These are phyloP conservation scores for Elsinoe australis DNA, from an alignment of 2,329 filamentous ascomycete species.

Conservation along the genomic window DNA sequence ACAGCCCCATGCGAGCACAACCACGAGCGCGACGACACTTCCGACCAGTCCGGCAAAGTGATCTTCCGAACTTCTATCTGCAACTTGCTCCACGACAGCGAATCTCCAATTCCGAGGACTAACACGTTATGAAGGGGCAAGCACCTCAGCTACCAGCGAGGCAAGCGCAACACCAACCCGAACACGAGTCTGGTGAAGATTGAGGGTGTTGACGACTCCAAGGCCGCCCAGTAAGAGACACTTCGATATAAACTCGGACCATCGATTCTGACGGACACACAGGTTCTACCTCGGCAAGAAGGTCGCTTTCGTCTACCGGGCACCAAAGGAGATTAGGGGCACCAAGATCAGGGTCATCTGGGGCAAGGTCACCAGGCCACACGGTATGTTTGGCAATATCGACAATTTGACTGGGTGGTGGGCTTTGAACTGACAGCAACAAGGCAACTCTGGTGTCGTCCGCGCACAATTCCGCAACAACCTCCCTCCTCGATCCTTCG, in stretches of 20 bases:
- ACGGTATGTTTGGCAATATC: conserved; percentile 54
- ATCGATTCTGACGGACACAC: neutral
- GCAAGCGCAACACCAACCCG: conserved; percentile 84
- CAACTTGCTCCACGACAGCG: no score
- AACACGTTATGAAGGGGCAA: conserved; percentile 61
- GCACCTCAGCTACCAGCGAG: conserved; percentile 96
- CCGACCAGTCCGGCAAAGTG: no score
- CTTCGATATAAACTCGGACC: no score
- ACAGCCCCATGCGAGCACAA: no score
- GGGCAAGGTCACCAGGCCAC: conserved; percentile 94
- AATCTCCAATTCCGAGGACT: conserved; percentile 8
- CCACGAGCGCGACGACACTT: no score
- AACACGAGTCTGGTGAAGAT: conserved; percentile 86
- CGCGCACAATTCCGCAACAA: conserved; percentile 95
- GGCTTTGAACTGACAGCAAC: conserved; percentile 19
- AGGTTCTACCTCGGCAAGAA: conserved; percentile 98
- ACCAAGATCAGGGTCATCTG: conserved; percentile 98
- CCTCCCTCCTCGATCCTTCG: conserved; percentile 93
- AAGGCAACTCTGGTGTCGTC: conserved; percentile 96
- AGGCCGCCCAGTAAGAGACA: conserved; percentile 68
- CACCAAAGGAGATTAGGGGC: conserved; percentile 86
- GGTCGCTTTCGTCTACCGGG: conserved; percentile 97
- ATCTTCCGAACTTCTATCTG: no score
- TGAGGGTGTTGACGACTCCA: conserved; percentile 88
- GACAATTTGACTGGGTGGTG: neutral